A percentile compares a stretch with the other conserved stretches of the same genome.
phyloP scores from a whole-genome alignment of 2,329 filamentous ascomycete species.

The Akanthomyces muscarius region DNA sequence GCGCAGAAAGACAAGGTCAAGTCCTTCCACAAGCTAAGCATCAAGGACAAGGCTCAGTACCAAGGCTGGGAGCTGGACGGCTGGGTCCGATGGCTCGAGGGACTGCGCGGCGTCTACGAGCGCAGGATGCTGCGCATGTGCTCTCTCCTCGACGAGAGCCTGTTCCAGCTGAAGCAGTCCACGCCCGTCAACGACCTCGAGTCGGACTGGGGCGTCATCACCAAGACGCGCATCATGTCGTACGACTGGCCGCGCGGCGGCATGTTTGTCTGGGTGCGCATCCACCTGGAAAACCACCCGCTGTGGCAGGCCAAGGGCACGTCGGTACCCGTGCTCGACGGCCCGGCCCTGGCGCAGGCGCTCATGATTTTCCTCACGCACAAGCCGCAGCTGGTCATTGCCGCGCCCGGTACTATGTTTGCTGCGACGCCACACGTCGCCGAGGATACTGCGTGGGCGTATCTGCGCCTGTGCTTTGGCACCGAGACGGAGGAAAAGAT shows the following conservation, averaged over 20 bases:
- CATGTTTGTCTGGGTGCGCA: slow-evolving; percentile 85
- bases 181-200: slow-evolving; percentile 39
- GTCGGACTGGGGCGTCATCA: slow-evolving; percentile 69
- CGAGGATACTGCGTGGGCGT: slow-evolving; percentile 61
- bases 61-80: slow-evolving; percentile 73
- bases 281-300: slow-evolving; percentile 70
- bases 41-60: slow-evolving; percentile 45
- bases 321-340: slow-evolving; percentile 43
- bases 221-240: slow-evolving; percentile 68
- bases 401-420: slow-evolving; percentile 71
- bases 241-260: slow-evolving; percentile 80
- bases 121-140: slow-evolving; percentile 80
- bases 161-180: slow-evolving; percentile 62
- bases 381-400: slow-evolving; percentile 66
- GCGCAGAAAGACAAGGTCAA: slow-evolving; percentile 47
- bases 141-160: slow-evolving; percentile 63
- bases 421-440: slow-evolving; percentile 59
- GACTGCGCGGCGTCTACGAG: slow-evolving; percentile 79
- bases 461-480: slow-evolving; percentile 78
- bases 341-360: slow-evolving; percentile 55
- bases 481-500: slow-evolving; percentile 72
- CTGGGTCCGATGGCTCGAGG: slow-evolving; percentile 88
- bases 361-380: slow-evolving; percentile 69
- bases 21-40: slow-evolving; percentile 41
- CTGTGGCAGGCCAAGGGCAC: slow-evolving; percentile 45